Evolutionary conservation across 257 asterid species (phyloP).

Genomic region (Nicotiana benthamiana): DNA sequence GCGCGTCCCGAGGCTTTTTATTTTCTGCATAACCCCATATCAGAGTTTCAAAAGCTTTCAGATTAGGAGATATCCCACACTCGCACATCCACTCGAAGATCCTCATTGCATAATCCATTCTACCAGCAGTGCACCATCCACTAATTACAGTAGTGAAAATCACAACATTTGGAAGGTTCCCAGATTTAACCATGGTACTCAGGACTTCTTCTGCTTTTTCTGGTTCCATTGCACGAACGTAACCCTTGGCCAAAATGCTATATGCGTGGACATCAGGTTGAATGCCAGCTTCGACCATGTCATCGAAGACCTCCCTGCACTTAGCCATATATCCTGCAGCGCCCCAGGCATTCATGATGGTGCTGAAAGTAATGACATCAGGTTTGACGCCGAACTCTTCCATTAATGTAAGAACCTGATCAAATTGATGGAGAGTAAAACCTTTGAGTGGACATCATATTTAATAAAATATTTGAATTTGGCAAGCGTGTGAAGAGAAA

Average conservation of each 20-base stretch:
- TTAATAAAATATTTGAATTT: background rate
- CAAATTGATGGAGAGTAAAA: background rate
- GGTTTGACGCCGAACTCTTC: constrained; percentile 51
- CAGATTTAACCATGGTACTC: constrained; percentile 31
- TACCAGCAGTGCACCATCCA: constrained; percentile 51
- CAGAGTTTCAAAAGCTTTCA: constrained; percentile 56
- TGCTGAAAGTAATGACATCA: constrained; percentile 61
- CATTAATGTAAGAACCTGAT: constrained; percentile 55
- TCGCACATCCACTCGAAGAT: constrained; percentile 44
- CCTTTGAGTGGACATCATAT: background rate
- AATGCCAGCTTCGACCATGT: constrained; percentile 55
- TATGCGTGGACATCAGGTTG: constrained; percentile 48
- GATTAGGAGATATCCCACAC: constrained; percentile 42
- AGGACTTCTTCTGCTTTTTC: constrained; percentile 65
- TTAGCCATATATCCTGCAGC: constrained; percentile 57
- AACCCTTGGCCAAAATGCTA: constrained; percentile 68
- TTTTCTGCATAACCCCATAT: constrained; percentile 51
- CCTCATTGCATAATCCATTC: constrained; percentile 43
- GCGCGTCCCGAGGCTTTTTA: constrained; percentile 58
- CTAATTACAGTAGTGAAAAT: constrained; percentile 59
- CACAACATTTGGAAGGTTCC: constrained; percentile 43
- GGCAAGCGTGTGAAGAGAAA: background rate
- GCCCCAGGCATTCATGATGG: constrained; percentile 70
- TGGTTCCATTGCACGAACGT: constrained; percentile 47
- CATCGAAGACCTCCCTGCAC: constrained; percentile 54